phyloP scores from a whole-genome alignment of 2,329 filamentous ascomycete species.

The Colletotrichum gloeosporioides region DNA sequence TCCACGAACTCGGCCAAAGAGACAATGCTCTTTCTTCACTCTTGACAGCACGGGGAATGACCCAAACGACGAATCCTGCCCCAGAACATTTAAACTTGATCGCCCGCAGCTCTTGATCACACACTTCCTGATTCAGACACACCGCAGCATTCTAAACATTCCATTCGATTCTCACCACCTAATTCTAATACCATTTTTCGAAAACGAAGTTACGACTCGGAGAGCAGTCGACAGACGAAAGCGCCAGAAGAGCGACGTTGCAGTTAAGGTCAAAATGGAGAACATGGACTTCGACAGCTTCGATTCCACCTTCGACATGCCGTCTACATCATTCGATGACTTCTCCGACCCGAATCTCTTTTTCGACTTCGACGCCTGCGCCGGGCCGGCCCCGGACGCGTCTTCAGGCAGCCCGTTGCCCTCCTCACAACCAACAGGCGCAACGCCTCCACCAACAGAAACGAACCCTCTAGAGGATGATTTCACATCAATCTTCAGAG shows the following conservation, averaged over 20 bases:
- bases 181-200: background rate
- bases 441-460: background rate
- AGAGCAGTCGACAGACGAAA: background rate
- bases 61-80: background rate
- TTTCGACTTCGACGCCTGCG: constrained; percentile 8
- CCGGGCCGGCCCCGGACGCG: background rate
- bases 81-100: background rate
- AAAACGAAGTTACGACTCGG: background rate
- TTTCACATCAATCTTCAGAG: background rate
- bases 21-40: background rate
- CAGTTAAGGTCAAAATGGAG: background rate
- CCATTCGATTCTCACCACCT: background rate
- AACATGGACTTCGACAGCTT: background rate
- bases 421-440: background rate
- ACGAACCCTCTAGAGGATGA: background rate
- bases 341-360: background rate
- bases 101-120: background rate
- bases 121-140: background rate
- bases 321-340: background rate
- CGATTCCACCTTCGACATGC: background rate
- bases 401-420: background rate
- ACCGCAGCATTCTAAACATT: background rate
- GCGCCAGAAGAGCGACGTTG: background rate
- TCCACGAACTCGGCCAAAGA: background rate
- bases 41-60: background rate